These are phyloP conservation scores for Fusarium bactridioides DNA, from an alignment of 2,329 filamentous ascomycete genomes.

Conservation along the genomic window DNA sequence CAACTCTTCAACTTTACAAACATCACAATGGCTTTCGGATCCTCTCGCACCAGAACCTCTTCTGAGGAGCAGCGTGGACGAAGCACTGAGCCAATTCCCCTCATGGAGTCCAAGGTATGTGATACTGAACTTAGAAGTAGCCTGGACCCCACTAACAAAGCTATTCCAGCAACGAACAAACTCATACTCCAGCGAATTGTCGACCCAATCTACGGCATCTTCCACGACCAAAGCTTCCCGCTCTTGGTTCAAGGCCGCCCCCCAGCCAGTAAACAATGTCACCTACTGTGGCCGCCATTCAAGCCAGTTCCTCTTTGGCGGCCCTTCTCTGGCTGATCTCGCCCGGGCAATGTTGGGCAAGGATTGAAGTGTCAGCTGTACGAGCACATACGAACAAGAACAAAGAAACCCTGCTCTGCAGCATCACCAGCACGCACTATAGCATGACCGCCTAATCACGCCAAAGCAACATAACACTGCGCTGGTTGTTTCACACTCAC, in stretches of 20 bases:
- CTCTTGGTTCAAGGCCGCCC: conserved; percentile 48
- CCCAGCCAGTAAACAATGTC: conserved; percentile 58
- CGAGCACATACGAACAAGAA: conserved; percentile 5
- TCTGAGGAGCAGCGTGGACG: conserved; percentile 34
- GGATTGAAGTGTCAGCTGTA: conserved; percentile 32
- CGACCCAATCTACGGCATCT: conserved; percentile 37
- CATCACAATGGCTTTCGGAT: conserved; percentile 25
- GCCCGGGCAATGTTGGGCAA: conserved; percentile 52
- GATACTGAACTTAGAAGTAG: conserved; percentile 19
- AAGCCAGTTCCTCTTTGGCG: conserved; percentile 61
- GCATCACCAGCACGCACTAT: background rate
- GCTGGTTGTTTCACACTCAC: conserved; percentile 12
- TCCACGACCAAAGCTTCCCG: conserved; percentile 45
- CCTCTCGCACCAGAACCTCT: conserved; percentile 22
- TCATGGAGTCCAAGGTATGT: conserved; percentile 38
- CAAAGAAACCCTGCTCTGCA: conserved; percentile 4
- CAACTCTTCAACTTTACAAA: background rate
- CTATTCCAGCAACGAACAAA: conserved; percentile 37
- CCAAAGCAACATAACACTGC: conserved; percentile 1
- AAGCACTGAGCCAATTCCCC: conserved; percentile 35
- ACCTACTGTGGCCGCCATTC: conserved; percentile 65
- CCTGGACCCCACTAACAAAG: conserved; percentile 28
- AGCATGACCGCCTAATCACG: conserved; percentile 11
- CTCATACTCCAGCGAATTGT: conserved; percentile 44
- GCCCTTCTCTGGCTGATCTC: conserved; percentile 55